Percentiles rank a stretch among this genome's conserved stretches.
Conservation (phyloP, 1,139 yeast species). For the Saccharomyces pastorianus region DNA sequence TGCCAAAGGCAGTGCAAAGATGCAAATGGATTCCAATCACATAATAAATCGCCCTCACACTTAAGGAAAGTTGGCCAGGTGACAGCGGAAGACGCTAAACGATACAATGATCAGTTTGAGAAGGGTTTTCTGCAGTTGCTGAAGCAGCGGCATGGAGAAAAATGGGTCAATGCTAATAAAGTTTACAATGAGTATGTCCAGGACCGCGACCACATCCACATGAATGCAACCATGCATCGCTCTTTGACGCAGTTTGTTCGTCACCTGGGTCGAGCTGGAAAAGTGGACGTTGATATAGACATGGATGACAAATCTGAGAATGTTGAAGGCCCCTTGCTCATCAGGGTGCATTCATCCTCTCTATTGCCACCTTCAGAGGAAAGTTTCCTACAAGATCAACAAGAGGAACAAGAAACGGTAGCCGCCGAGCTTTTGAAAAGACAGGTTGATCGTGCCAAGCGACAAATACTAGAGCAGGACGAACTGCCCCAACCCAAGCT, state of each 20-base stretch:
- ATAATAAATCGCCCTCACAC: constrained; percentile 71
- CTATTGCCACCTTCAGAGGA: background rate
- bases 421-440: constrained; percentile 1
- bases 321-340: constrained; percentile 4
- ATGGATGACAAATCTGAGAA: constrained; percentile 7
- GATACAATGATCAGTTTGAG: constrained; percentile 54
- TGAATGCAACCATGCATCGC: constrained; percentile 81
- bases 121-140: constrained; percentile 58
- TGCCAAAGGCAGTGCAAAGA: constrained; percentile 93
- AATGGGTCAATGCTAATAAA: constrained; percentile 41
- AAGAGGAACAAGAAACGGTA: background rate
- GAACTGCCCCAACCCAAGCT: background rate
- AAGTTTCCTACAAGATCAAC: background rate
- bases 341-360: background rate
- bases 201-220: constrained; percentile 76
- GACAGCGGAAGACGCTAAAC: constrained; percentile 41
- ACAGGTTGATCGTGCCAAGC: background rate
- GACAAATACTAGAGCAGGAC: background rate
- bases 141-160: constrained; percentile 70
- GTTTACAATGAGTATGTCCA: constrained; percentile 56
- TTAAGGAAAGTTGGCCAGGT: constrained; percentile 46
- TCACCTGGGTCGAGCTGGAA: constrained; percentile 50
- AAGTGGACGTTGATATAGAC: constrained; percentile 42
- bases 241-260: constrained; percentile 65
- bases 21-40: constrained; percentile 90